Evolutionary conservation across 331 rosid species (phyloP), one percentile per base, ranked within the genome.

Genomic region (Rhamnella rubrinervis): DNA sequence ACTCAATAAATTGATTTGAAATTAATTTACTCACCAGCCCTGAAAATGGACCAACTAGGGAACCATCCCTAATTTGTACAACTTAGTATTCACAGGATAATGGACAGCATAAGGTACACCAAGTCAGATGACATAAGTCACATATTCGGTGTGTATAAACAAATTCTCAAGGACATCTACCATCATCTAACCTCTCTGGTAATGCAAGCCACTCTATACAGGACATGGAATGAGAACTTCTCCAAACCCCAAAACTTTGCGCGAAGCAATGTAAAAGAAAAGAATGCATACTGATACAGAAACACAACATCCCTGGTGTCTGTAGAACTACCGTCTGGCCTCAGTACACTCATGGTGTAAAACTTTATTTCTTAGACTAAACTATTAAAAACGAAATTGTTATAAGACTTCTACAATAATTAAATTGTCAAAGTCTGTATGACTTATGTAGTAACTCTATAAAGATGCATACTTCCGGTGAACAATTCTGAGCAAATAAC

Each of bases 271-370:
- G 68, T 16, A 67, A 59, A 59, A 76, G 71, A 57, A 67, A 72
- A 58, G 44, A 75, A 61, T 65, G 58, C 70, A 23, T 88, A 93
- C 98, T 96, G 88, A 73, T 93, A 93, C n/a, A 93, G 76, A 75
- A 93, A 91, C 41, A 91, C 88, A 39, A 85, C 80, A 67, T 87
- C 97, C 61, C 87, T 95, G 1, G 78, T 70, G 62, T 75, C 75
- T 57, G 88, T 70, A 63, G 85, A 82, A 77, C 78, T 78, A 62
- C 65, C 71, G 25, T 88, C 89, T 4, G 98, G 87, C 85, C 91
- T 85, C 81, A 93, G 84, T 65, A 93, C 90, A 63, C 97, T 91
- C 98, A 93, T 91, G 39, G 96, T 91, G 84, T 85, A 80, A 66
- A 84, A 87, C 73, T 83, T 83, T 74, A 93, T 87, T 85, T 91